Base-by-base conservation (phyloP, 352 stramenopile genomes). In the Phytophthora foliorum region DNA sequence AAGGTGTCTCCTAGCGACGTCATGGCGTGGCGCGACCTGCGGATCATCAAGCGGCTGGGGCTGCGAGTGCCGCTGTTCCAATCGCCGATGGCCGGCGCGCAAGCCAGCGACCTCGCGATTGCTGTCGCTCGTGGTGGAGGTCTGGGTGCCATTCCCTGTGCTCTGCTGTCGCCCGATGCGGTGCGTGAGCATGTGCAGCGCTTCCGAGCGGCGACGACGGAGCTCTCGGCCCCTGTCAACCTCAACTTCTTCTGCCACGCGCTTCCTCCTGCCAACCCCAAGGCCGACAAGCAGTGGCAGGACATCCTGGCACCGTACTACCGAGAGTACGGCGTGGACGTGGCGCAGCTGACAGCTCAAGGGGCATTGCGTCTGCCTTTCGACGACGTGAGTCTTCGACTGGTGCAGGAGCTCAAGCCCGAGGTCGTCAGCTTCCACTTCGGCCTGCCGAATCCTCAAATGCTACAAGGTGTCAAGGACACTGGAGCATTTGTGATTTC, bases 341-440 rank as follows among this genome's bases (percentile, higher is more conserved):
- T 66, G 13, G 9, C 42, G 11, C 36, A 63, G 14, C 49, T 86
- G 4, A 63, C 54, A 8, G 34, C 22, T 0, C 45, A 63, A 13
- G 81, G 70, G 21, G 56, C 52, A 11, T 62, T 75, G 10, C 78
- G 82, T 11, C 65, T 81, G 48, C 67, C 73, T 19, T 70, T 75
- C n/a, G 49, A 75, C 2, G 73, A 82, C 10, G 32, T 46, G 17
- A 82, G 76, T 58, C 68, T 85, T 4, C 55, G 73, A 29, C 60
- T 89, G 21, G 67, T 89, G 17, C 71, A 78, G 3, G 67, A 88
- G n/a, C 67, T 86, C 34, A 77, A 75, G n/a, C 81, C 79, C 2
- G 46, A 74, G 11, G 83, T 90, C 13, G 79, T 91, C 19, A 91
- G 81, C 67, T 91, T 91, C 66, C 81, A 89, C 72, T 91, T 91